A percentile compares a stretch with the other conserved stretches of the same genome.
Conservation (phyloP, 2,329 filamentous ascomycete species). For the Epichloe uncinata region DNA sequence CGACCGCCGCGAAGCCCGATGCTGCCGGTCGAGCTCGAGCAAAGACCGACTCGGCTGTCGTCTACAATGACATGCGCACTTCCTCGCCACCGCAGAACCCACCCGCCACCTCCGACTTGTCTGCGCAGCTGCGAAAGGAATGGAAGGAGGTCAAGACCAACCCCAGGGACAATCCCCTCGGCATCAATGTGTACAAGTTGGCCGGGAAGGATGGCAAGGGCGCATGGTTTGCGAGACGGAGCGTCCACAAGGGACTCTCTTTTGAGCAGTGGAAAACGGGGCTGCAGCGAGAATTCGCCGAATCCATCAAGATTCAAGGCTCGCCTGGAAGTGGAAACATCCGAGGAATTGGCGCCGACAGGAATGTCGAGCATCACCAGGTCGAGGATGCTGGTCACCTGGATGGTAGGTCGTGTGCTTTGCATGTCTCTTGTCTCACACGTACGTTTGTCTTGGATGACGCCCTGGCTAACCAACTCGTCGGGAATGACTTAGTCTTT, state of each 20-base stretch:
- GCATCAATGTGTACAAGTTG: conserved; percentile 69
- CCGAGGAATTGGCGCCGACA: conserved; percentile 74
- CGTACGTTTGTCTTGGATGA: neutral
- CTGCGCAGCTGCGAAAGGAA: conserved; percentile 52
- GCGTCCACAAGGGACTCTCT: conserved; percentile 63
- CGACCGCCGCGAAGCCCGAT: conserved; percentile 21
- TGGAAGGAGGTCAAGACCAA: conserved; percentile 78
- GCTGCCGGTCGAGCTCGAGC: conserved; percentile 35
- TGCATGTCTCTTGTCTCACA: neutral
- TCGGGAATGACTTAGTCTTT: conserved; percentile 44
- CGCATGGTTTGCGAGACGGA: conserved; percentile 78
- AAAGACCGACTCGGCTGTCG: conserved; percentile 39
- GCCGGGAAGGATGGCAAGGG: conserved; percentile 67
- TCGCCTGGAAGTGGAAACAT: conserved; percentile 62
- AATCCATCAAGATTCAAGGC: conserved; percentile 59
- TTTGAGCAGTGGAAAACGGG: conserved; percentile 69
- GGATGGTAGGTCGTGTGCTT: conserved; percentile 34
- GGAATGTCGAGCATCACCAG: conserved; percentile 49
- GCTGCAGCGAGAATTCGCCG: conserved; percentile 65
- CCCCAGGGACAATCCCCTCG: conserved; percentile 59
- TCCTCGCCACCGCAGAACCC: conserved; percentile 26
- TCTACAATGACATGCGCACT: conserved; percentile 36
- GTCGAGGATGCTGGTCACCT: conserved; percentile 47
- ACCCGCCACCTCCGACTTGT: conserved; percentile 25
- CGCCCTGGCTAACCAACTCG: neutral